Conservation (phyloP, 306 rosid species). For the Nissolia schottii region DNA sequence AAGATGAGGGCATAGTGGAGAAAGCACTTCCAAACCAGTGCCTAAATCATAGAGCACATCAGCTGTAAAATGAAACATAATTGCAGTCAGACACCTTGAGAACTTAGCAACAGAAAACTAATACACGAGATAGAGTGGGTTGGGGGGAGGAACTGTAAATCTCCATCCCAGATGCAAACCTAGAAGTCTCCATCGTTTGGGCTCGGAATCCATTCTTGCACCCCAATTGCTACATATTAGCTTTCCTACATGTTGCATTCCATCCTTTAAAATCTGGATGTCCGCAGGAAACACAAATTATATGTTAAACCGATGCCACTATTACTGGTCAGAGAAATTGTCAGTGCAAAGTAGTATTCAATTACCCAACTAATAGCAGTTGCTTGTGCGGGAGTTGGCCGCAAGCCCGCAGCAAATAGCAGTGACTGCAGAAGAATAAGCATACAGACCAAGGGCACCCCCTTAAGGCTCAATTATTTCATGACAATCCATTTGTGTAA, state of each 20-base stretch:
- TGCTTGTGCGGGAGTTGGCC: slow-evolving; percentile 96
- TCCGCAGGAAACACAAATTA: neutral
- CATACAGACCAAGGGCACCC: slow-evolving; percentile 33
- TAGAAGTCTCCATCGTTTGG: slow-evolving; percentile 85
- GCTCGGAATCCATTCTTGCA: slow-evolving; percentile 98
- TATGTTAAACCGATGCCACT: neutral
- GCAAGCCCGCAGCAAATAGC: slow-evolving; percentile 97
- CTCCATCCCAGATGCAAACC: slow-evolving; percentile 46
- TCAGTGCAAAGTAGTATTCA: slow-evolving; percentile 16
- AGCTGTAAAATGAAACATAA: slow-evolving; percentile 68
- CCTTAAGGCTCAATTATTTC: slow-evolving; percentile 2
- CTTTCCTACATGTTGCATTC: slow-evolving; percentile 95
- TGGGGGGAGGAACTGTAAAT: neutral
- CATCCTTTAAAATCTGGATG: slow-evolving; percentile 82
- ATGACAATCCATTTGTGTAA: neutral
- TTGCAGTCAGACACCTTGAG: slow-evolving; percentile 24
- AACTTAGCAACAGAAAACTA: neutral
- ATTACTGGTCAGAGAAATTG: slow-evolving; percentile 10
- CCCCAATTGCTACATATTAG: slow-evolving; percentile 90
- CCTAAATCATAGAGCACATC: slow-evolving; percentile 91
- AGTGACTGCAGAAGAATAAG: slow-evolving; percentile 88
- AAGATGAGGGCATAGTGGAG: slow-evolving; percentile 95
- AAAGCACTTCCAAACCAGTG: slow-evolving; percentile 88
- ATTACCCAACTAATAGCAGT: slow-evolving; percentile 98
- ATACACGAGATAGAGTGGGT: neutral